phyloP scores from a whole-genome alignment of 2,329 filamentous ascomycete species.

The Nemania serpens region DNA sequence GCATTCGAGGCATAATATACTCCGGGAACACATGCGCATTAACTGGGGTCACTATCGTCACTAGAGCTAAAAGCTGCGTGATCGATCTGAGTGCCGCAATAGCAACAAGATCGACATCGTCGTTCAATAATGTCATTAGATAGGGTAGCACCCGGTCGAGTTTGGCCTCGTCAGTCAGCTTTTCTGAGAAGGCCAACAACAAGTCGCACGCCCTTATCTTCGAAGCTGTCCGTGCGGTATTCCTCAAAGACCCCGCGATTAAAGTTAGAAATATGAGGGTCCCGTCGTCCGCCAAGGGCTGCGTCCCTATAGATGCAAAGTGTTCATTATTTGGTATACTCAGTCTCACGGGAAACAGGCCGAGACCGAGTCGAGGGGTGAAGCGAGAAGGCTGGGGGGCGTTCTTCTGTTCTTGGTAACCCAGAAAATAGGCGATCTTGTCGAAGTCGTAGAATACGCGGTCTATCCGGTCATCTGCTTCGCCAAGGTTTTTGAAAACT shows the following conservation, averaged over 20 bases:
- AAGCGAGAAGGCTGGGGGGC: constrained; percentile 40
- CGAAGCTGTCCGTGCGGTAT: constrained; percentile 85
- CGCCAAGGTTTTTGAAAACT: constrained; percentile 72
- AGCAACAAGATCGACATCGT: constrained; percentile 82
- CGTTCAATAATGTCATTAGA: constrained; percentile 78
- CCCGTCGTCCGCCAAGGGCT: constrained; percentile 77
- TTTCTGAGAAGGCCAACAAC: constrained; percentile 86
- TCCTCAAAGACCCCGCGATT: constrained; percentile 85
- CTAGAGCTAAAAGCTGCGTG: constrained; percentile 84
- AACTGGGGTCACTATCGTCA: constrained; percentile 82
- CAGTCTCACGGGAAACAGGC: constrained; percentile 78
- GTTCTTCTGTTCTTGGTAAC: constrained; percentile 63
- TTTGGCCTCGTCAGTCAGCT: constrained; percentile 92
- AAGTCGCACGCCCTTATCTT: constrained; percentile 89
- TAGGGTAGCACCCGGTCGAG: constrained; percentile 92
- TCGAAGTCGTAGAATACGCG: constrained; percentile 94
- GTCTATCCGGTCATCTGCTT: constrained; percentile 93
- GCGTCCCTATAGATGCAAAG: constrained; percentile 62
- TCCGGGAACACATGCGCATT: constrained; percentile 72
- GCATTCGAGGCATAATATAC: constrained; percentile 69
- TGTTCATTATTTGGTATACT: constrained; percentile 87
- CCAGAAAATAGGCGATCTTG: constrained; percentile 94
- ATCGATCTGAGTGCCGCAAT: constrained; percentile 84
- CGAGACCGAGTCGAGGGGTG: constrained; percentile 57
- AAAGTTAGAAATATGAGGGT: constrained; percentile 90